Conservation (phyloP, 1,284 basidiomycete genomes). For the Wallemia ichthyophaga region DNA sequence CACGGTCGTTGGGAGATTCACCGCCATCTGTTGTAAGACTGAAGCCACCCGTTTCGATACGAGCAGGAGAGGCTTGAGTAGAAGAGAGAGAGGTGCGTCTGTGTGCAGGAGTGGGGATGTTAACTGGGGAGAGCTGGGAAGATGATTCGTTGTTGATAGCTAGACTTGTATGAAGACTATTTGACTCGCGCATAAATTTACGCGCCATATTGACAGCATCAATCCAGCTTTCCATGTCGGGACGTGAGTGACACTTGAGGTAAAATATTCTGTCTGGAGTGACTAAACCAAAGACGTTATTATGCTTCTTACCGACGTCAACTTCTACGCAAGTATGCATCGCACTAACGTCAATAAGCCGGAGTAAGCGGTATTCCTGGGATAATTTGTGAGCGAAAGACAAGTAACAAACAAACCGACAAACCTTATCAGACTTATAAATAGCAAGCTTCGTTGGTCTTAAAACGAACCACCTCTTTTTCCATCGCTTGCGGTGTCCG, state of each 20-base stretch:
- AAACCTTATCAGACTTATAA: constrained; percentile 57
- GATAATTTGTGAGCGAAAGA: not conserved
- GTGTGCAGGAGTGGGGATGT: not conserved
- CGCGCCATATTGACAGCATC: constrained; percentile 45
- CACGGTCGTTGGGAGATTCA: not conserved
- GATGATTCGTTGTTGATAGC: not conserved
- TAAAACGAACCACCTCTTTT: constrained; percentile 94
- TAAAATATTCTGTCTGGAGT: constrained; percentile 79
- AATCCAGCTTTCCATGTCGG: constrained; percentile 61
- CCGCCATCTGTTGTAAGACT: not conserved
- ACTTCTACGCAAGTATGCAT: constrained; percentile 74
- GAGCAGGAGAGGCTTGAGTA: not conserved
- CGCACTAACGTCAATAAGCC: constrained; percentile 58
- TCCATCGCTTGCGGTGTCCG: constrained; percentile 43
- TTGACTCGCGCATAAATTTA: not conserved
- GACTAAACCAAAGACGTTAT: constrained; percentile 71
- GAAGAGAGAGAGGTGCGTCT: not conserved
- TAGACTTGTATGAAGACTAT: not conserved
- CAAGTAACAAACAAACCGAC: constrained; percentile 13
- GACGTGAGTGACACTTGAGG: constrained; percentile 39
- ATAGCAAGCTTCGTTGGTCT: constrained; percentile 72
- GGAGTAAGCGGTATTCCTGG: constrained; percentile 60
- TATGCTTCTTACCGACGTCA: constrained; percentile 49
- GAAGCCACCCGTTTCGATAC: not conserved
- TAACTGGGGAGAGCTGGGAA: not conserved